Evolutionary conservation across 306 rosid genomes (phyloP), one percentile per base, ranked within the genome.

Genomic region (Amphicarpaea edgeworthii): DNA sequence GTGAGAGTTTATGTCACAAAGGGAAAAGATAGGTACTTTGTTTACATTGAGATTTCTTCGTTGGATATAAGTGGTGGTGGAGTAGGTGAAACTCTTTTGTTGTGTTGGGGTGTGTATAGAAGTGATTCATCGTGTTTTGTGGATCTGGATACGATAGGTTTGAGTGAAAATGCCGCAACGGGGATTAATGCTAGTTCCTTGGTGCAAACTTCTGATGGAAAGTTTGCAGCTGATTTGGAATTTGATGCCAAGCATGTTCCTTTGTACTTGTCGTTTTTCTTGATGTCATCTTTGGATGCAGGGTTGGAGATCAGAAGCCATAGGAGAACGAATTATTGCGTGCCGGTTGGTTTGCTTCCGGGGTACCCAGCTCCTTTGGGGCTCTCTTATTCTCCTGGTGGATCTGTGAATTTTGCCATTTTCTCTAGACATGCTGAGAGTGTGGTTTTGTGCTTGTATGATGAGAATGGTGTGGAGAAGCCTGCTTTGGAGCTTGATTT

Each of bases 401-500:
- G 90, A 76, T 81, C 92, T 68, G 46, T 90, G 80, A 92, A 95
- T 81, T 90, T 95, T 68, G 75, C 97, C 17, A 72, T 92, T 66
- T 87, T 85, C 78, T 90, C 97, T 5, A 90, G 96, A 72, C 82
- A 72, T 43, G 87, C 96, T 6, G 87, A 87, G 79, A 65, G 96
- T 60, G 85, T 92, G 85, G 87, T 89, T 73, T 88, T 95, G 82
- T 95, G 97, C 83, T 84, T 90, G 89, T 89, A 89, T 81, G 88
- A 84, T 76, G 85, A 81, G 47, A 68, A 68, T 38, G 60, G 65
- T 58, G 77, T 76, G 30, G 86, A 86, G 68, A 70, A 82, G 79
- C 98, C 98, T 70, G 90, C 88, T 67, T 82, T 92, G 77, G 93
- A 90, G 92, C 92, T 95, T 84, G 97, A 95, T 83, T 86, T 95